phyloP scores from a whole-genome alignment of 192 early-diverging fungal genomes.

The Linnemannia elongata region DNA sequence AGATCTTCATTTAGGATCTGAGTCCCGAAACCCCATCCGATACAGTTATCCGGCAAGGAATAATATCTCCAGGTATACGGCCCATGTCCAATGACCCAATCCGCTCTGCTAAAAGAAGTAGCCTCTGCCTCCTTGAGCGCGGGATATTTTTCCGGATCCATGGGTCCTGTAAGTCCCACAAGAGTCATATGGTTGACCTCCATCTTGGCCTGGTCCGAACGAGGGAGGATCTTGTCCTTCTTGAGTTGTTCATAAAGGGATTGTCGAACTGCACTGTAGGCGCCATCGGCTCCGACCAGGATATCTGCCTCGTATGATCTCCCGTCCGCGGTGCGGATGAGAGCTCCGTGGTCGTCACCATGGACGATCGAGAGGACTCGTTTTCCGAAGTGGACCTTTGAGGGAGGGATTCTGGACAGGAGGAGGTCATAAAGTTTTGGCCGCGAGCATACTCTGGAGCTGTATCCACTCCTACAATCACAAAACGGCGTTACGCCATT shows the following conservation, averaged over 20 bases:
- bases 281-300: slow-evolving; percentile 54
- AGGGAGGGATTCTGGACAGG: not conserved
- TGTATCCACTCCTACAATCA: slow-evolving; percentile 13
- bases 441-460: not conserved
- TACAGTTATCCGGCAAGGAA: not conserved
- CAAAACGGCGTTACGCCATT: not conserved
- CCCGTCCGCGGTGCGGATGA: slow-evolving; percentile 23
- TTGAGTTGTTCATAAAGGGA: slow-evolving; percentile 9
- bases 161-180: slow-evolving; percentile 10
- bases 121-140: not conserved
- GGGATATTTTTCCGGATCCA: slow-evolving; percentile 20
- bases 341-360: slow-evolving; percentile 26
- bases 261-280: slow-evolving; percentile 32
- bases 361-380: slow-evolving; percentile 9
- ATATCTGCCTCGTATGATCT: slow-evolving; percentile 18
- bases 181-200: slow-evolving; percentile 1
- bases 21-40: slow-evolving; percentile 24
- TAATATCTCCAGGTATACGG: not conserved
- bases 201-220: not conserved
- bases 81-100: not conserved
- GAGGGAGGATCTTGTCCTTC: not conserved
- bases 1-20: not conserved
- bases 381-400: slow-evolving; percentile 29
- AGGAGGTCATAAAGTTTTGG: slow-evolving; percentile 21
- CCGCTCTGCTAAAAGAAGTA: not conserved